phyloP scores from a whole-genome alignment of 2,329 filamentous ascomycete genomes.

The Ampelomyces quisqualis region DNA sequence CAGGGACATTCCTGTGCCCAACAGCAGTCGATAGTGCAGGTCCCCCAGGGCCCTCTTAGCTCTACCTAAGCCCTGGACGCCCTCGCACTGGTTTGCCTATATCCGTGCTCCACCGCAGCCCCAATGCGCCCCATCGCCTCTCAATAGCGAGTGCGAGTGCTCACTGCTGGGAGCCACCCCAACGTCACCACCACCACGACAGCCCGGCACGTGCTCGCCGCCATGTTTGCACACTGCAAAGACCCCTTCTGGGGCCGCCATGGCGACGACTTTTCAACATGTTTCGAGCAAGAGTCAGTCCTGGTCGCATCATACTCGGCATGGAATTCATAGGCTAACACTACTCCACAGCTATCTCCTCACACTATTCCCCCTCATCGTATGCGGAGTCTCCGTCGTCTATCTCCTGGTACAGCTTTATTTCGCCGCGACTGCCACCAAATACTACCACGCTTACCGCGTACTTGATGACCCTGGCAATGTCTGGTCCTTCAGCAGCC shows the following conservation, averaged over 20 bases:
- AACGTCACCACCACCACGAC: constrained; percentile 15
- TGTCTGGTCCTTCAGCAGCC: constrained; percentile 37
- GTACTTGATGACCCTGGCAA: constrained; percentile 51
- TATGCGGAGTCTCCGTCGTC: constrained; percentile 69
- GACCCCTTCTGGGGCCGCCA: constrained; percentile 57
- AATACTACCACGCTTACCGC: constrained; percentile 60
- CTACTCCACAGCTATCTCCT: constrained; percentile 70
- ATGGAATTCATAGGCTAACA: constrained; percentile 14
- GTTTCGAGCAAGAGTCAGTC: constrained; percentile 67
- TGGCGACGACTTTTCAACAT: constrained; percentile 61
- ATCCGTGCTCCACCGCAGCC: neutral
- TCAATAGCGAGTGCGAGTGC: constrained; percentile 23
- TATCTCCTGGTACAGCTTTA: constrained; percentile 62
- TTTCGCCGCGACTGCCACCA: constrained; percentile 55
- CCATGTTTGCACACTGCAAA: constrained; percentile 59
- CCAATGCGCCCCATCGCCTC: constrained; percentile 3
- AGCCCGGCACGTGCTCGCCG: constrained; percentile 9
- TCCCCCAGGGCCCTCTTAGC: too few relatives aligned
- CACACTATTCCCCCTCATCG: constrained; percentile 73
- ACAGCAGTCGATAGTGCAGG: neutral
- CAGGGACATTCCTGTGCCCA: constrained; percentile 1
- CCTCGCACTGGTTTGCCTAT: neutral
- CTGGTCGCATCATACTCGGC: too few relatives aligned
- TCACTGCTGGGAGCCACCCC: constrained; percentile 14
- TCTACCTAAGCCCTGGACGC: neutral